Percentiles rank a stretch among this genome's conserved stretches.
Conservation (phyloP, 441 rosid genomes). For the Lepidium campestre region DNA sequence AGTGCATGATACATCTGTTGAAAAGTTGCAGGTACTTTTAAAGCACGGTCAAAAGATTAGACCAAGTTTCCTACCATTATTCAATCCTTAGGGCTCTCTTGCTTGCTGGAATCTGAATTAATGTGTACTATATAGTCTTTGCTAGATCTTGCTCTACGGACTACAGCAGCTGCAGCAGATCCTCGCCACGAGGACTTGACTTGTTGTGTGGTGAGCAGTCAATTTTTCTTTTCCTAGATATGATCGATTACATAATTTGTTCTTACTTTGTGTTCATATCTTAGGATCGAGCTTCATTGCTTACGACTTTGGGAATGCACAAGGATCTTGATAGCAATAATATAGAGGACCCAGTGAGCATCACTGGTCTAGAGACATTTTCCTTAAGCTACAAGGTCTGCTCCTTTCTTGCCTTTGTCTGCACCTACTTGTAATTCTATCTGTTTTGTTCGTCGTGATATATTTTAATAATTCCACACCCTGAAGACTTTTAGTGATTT, state of each 20-base stretch:
- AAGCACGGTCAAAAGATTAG: neutral
- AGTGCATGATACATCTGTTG: slow-evolving; percentile 77
- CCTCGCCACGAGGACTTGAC: slow-evolving; percentile 96
- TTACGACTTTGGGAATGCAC: slow-evolving; percentile 60
- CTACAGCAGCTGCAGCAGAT: slow-evolving; percentile 95
- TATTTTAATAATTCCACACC: neutral
- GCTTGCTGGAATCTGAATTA: slow-evolving; percentile 17
- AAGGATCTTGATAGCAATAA: slow-evolving; percentile 54
- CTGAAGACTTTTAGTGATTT: neutral
- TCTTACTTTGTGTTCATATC: slow-evolving; percentile 26
- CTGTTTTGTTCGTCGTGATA: neutral
- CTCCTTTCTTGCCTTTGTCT: slow-evolving; percentile 5
- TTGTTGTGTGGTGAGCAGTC: slow-evolving; percentile 74
- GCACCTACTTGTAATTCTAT: neutral
- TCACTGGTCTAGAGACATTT: slow-evolving; percentile 95
- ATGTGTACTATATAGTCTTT: slow-evolving; percentile 52
- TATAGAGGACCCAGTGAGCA: slow-evolving; percentile 62
- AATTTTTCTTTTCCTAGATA: slow-evolving; percentile 5
- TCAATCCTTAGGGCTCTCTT: neutral
- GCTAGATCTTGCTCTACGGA: slow-evolving; percentile 94
- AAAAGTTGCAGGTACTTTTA: slow-evolving; percentile 79
- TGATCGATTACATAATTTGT: neutral
- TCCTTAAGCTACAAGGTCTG: slow-evolving; percentile 92
- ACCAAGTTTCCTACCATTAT: slow-evolving; percentile 4
- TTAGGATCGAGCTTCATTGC: slow-evolving; percentile 86